Evolutionary conservation across 2,329 filamentous ascomycete genomes (phyloP).

Genomic region (Cordyceps cicadae): DNA sequence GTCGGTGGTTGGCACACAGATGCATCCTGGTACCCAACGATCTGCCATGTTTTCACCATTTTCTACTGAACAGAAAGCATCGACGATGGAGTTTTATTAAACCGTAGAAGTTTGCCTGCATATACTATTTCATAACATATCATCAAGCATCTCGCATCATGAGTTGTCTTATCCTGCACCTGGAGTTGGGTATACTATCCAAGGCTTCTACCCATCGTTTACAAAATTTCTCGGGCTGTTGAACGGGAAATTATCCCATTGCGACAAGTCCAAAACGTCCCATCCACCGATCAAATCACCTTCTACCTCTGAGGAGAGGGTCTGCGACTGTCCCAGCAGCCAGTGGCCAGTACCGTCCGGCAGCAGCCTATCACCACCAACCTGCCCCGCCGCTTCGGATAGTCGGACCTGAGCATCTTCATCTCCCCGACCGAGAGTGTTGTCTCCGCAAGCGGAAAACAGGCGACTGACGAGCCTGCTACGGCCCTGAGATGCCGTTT

Average conservation of each 20-base stretch:
- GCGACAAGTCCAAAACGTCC: constrained; percentile 24
- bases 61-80: too few species aligned
- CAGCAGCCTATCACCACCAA: background rate
- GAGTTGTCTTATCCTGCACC: too few species aligned
- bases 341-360: constrained; percentile 2
- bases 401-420: background rate
- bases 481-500: constrained; percentile 16
- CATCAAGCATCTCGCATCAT: too few species aligned
- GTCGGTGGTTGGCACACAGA: too few species aligned
- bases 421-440: background rate
- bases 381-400: background rate
- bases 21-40: too few species aligned
- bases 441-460: constrained; percentile 14
- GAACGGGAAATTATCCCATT: constrained; percentile 26
- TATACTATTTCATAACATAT: too few species aligned
- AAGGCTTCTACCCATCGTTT: background rate
- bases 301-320: background rate
- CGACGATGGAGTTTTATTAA: too few species aligned
- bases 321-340: background rate
- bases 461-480: constrained; percentile 22
- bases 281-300: constrained; percentile 15
- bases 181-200: too few species aligned
- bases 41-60: background rate
- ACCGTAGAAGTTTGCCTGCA: too few species aligned
- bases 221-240: constrained; percentile 10